phyloP scores from a whole-genome alignment of 1,139 yeast species.

The Kodamaea fungicola region DNA sequence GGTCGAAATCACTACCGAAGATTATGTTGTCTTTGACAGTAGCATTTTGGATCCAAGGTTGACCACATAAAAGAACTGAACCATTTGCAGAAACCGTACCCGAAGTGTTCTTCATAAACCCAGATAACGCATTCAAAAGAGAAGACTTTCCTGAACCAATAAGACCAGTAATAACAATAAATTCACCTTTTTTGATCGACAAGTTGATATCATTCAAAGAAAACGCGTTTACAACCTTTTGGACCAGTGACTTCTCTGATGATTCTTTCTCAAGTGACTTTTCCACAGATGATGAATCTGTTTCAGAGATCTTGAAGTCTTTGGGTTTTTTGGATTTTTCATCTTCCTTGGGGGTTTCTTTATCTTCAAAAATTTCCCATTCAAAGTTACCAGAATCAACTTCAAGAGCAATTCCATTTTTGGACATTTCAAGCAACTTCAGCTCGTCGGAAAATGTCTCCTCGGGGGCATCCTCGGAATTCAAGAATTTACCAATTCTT shows the following conservation, averaged over 20 bases:
- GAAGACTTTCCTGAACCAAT: constrained; percentile 51
- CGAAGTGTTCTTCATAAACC: constrained; percentile 40
- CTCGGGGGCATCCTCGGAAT: constrained; percentile 14
- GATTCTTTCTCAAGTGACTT: constrained; percentile 8
- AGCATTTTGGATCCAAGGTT: constrained; percentile 46
- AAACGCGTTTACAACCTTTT: neutral
- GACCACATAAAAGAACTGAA: constrained; percentile 44
- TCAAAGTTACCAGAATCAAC: constrained; percentile 42
- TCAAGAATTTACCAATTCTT: constrained; percentile 53
- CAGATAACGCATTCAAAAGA: constrained; percentile 43
- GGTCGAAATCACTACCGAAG: constrained; percentile 61
- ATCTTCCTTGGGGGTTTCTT: constrained; percentile 13
- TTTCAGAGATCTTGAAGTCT: constrained; percentile 1
- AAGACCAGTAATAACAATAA: constrained; percentile 45
- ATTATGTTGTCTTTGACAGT: constrained; percentile 53
- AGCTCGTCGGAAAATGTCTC: constrained; percentile 15
- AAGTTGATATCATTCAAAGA: constrained; percentile 25
- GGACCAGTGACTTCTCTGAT: neutral
- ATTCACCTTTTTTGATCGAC: constrained; percentile 38
- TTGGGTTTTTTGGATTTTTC: constrained; percentile 1
- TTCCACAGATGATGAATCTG: constrained; percentile 2
- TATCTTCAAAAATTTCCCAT: constrained; percentile 55
- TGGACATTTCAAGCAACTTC: constrained; percentile 12
- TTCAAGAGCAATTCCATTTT: constrained; percentile 12
- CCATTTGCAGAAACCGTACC: constrained; percentile 44